Evolutionary conservation across 2,329 filamentous ascomycete genomes (phyloP), one percentile per base, ranked within the genome.

Genomic region (Teratosphaeria epicoccoides): DNA sequence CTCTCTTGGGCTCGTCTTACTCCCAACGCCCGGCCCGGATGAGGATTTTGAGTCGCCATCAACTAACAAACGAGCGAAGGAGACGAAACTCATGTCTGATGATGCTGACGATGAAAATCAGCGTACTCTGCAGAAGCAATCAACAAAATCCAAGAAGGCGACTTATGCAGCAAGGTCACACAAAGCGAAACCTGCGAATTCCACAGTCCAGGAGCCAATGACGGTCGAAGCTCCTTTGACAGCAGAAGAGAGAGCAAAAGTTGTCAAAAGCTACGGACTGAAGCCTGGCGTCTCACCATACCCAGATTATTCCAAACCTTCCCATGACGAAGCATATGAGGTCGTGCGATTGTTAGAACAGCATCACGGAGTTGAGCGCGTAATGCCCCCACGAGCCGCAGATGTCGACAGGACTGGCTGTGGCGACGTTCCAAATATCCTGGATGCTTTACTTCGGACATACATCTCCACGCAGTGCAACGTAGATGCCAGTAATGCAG

Each of bases 341-440:
- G 84, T 90, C 3, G 79, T 82, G 51, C 70, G 73, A 1, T 71
- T 91, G 2, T 76, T 94, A 0, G 77, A 81, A 1, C 73, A 74
- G 11, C 65, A 81, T 0, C 87, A 94, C 61, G 85, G 85, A 1
- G 4, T 2, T 17, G 74, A 80, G 50, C 76, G 84, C 11, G 72
- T 73, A 46, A 74, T 78, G 1, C 88, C 88, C 0, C 73, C 79
- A 17, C 77, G 74, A 1, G 80, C 90, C 6, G 84, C 85, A 0
- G 72, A 78, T 4, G 72, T 86, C 6, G 80, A 81, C 6, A 75
- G 87, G 2, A 81, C 88, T 12, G 88, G 88, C 17, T 84, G 81
- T 57, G 81, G 81, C 28, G 81, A 84, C 63, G 80, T 83, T 1
- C 81, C 80, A 0, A 81, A 78, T 2, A 79, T 84, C 1, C 72